Base-by-base conservation (phyloP, 306 rosid species). In the Vachellia pachyceras region DNA sequence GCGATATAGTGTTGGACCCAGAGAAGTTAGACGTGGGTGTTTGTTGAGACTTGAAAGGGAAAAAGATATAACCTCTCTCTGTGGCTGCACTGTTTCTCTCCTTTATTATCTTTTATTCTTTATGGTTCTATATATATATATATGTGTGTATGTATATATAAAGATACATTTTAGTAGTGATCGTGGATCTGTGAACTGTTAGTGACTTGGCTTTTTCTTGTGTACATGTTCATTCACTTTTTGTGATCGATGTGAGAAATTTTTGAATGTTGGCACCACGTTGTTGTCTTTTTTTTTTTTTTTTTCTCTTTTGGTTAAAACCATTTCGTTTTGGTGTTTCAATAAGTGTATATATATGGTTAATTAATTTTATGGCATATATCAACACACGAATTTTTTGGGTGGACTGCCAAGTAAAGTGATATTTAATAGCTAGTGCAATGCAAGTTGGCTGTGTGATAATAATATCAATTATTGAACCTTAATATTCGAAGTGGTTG, bases 11-110 rank as follows among this genome's bases (percentile, higher is more conserved):
- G 54, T 18, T 37, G 68, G 68, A 61, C 68, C 68, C 68, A 61
- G 40, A n/a, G 40, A 61, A 61, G 15, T 13, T 29, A 25, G 68
- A 29, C 18, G n/a, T 29, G 68, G 7, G 37, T 61, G 71, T 35
- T 55, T 55, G 63, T 55, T 55, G 63, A 55, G 63, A 55, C 63
- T 55, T 64, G 44, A 64, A 64, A 64, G 22, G 40, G 69, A 63
- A 33, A 25, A 35, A 35, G 41, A 35, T 6, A 1, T 3, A 6
- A 15, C 5, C 41, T n/a, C 6, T 40, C 8, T 37, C 6, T 50
- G 40, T 64, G 44, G 22, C 10, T 64, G 10, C 42, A 33, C 42
- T 64, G 15, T 35, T 33, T 13, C 20, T 29, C 22, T 20, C 6
- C 15, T 35, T 63, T 14, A 1, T 13, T 18, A 1, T 15, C 60